Conservation (phyloP, 176 grass and related monocot genomes). For the Chloris gayana region DNA sequence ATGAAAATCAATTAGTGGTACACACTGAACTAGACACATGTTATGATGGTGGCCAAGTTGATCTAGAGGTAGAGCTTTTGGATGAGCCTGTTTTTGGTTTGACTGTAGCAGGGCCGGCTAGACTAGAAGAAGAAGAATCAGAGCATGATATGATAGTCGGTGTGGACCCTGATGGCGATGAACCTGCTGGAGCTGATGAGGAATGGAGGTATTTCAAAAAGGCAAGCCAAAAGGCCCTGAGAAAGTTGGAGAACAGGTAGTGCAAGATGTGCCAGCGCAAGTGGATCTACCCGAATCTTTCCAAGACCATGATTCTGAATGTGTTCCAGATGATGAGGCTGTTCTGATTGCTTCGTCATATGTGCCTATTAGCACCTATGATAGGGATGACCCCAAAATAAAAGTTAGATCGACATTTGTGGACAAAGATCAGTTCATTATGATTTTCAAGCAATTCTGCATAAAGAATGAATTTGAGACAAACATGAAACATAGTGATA, state of each 20-base stretch:
- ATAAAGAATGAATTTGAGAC: conserved; percentile 30
- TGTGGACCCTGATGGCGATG: background rate
- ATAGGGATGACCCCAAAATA: background rate
- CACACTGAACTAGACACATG: background rate
- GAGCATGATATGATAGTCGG: background rate
- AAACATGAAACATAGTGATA: background rate
- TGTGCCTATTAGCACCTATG: background rate
- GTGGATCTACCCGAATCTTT: background rate
- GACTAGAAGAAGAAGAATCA: background rate
- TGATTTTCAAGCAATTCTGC: conserved; percentile 1
- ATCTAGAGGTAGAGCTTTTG: background rate
- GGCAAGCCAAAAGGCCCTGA: background rate
- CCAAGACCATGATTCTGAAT: background rate
- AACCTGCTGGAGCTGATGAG: background rate
- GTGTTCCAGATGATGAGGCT: conserved; percentile 1
- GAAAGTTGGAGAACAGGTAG: background rate
- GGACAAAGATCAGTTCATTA: background rate
- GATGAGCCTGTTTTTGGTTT: background rate
- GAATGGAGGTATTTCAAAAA: background rate
- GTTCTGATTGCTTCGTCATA: background rate
- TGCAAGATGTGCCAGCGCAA: no score
- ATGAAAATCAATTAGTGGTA: background rate
- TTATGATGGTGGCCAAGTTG: background rate
- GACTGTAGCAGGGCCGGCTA: background rate
- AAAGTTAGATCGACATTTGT: conserved; percentile 2